Base-by-base conservation (phyloP, 1,284 basidiomycete genomes). In the Trichosporon inkin region DNA sequence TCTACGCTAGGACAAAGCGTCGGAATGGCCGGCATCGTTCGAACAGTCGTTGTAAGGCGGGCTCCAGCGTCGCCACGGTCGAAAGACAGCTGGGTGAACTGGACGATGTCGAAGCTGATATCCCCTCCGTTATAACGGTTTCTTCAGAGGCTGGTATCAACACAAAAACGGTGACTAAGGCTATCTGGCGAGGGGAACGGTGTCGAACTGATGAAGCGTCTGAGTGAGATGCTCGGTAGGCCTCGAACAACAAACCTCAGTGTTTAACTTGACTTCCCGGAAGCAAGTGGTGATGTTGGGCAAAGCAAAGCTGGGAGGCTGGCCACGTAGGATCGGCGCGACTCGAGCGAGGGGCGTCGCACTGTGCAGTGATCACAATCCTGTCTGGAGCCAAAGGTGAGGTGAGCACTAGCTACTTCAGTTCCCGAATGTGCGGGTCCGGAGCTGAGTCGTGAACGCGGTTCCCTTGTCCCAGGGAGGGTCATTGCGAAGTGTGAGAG, bases 121-220 rank as follows among this genome's bases (percentile, higher is more conserved):
- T 28, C 22, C 16, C 28, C 13, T 22, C 44, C 28, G n/a, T 49
- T 49, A 49, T 49, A 49, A 28, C n/a, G 44, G 28, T 22, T 24
- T 14, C 28, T 8, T 44, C 28, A 24, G 28, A 49, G 44, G 44
- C 44, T 28, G 44, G 28, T 22, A 49, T 49, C 22, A 14, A 28
- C 44, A 49, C 24, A 49, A 28, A 24, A n/a, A n/a, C n/a, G 28
- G 44, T 49, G 22, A 49, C 44, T 49, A 28, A 49, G 44, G 22
- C 28, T 28, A 22, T 22, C 28, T 28, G 44, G 10, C 22, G 44
- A 22, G 28, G n/a, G 16, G 44, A 8, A n/a, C n/a, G 44, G 24
- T 49, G 44, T 49, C 28, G 44, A n/a, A 49, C 44, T 24, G 24
- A 49, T n/a, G 44, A 22, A 32, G 44, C 24, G 44, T 28, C 44